Base-by-base conservation (phyloP, 2,329 filamentous ascomycete species). In the Colletotrichum noveboracense region DNA sequence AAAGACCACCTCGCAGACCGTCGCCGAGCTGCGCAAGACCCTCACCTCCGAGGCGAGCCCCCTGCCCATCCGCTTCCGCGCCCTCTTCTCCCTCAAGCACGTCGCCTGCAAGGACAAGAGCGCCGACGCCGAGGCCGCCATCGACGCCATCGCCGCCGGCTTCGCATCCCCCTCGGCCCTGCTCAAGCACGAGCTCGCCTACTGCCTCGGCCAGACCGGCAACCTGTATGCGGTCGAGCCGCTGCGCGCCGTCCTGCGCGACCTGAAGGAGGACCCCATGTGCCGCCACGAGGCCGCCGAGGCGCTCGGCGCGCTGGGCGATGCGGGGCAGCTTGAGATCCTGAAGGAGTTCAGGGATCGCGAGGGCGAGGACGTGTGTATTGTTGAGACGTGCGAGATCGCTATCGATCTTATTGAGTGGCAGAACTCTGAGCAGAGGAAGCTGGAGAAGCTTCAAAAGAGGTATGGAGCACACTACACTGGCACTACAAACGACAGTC, bases 361-460 rank as follows among this genome's bases (percentile, higher is more conserved):
- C 77, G 86, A 89, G 77, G 92, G 91, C 21, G 96, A 98, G 86
- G 90, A 93, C 38, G 92, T 94, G 32, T 94, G 96, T 52, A 93
- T 99, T n/a, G 91, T 91, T 56, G 96, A 99, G 89, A 99, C 97
- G 1, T 99, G 97, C 84, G 97, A 99, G 83, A 97, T 99, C 83
- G 96, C 97, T 7, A 94, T 98, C 73, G 96, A 96, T 81, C 92
- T 97, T 79, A 97, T 99, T 81, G 90, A 96, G 84, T 99, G 97
- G 96, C 95, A 97, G 85, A 94, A 95, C 80, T 95, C 93, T 3
- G 91, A 93, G 80, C 88, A 91, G 80, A 89, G 91, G 77, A 93
- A 93, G 83, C 86, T 87, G 58, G 96, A 98, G 86, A 94, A 94
- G 83, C 83, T 98, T 84, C 94, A 93, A 83, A 89, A 94, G 82